phyloP scores from a whole-genome alignment of 768 basidiomycete genomes.

The Tricholoma matsutake region DNA sequence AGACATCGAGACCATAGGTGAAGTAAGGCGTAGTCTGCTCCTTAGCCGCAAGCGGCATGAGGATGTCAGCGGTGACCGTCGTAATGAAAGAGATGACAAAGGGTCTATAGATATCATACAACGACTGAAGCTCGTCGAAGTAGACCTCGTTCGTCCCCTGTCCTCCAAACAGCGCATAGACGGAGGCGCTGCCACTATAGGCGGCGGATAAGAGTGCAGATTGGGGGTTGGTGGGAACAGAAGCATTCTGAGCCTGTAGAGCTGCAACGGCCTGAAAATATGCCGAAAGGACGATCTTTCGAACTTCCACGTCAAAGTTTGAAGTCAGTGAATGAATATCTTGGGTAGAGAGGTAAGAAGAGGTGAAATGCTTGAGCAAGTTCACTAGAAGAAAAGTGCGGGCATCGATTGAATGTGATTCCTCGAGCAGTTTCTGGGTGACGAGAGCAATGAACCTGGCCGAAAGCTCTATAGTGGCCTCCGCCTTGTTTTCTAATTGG shows the following conservation, averaged over 20 bases:
- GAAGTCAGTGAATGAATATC: constrained; percentile 85
- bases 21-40: constrained; percentile 66
- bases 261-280: constrained; percentile 77
- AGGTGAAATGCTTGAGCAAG: constrained; percentile 74
- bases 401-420: constrained; percentile 48
- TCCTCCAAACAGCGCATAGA: constrained; percentile 95
- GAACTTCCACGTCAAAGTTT: constrained; percentile 68
- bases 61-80: constrained; percentile 59
- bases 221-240: constrained; percentile 55
- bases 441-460: constrained; percentile 82
- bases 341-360: constrained; percentile 62
- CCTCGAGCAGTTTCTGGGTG: constrained; percentile 57
- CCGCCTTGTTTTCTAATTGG: constrained; percentile 50
- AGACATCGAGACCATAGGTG: constrained; percentile 74
- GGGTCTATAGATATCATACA: constrained; percentile 89
- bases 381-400: constrained; percentile 68
- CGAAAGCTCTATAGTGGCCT: constrained; percentile 74
- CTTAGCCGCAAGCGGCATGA: constrained; percentile 65
- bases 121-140: constrained; percentile 89
- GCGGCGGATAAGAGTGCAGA: constrained; percentile 72
- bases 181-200: constrained; percentile 56
- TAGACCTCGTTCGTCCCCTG: constrained; percentile 99
- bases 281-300: constrained; percentile 71
- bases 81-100: constrained; percentile 75
- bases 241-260: constrained; percentile 54